A percentile compares a stretch with the other conserved stretches of the same genome.
phyloP scores from a whole-genome alignment of 306 rosid genomes.

The Begonia peltatifolia region DNA sequence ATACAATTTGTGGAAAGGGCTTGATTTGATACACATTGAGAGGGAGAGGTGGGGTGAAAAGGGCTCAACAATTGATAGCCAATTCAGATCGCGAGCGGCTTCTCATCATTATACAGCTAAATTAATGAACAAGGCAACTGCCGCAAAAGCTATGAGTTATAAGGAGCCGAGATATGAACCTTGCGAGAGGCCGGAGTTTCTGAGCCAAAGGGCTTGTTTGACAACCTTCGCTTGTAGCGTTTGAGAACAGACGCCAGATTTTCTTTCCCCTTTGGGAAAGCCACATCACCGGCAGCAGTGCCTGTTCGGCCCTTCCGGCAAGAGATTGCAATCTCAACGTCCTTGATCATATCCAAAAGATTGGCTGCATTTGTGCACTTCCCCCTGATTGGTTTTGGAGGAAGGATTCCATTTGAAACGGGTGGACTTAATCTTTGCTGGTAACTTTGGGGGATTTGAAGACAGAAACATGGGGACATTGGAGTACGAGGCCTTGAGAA shows the following conservation, averaged over 20 bases:
- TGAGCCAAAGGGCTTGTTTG: constrained; percentile 39
- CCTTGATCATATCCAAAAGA: constrained; percentile 62
- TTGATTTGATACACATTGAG: no score
- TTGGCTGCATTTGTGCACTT: constrained; percentile 56
- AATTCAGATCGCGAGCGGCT: constrained; percentile 20
- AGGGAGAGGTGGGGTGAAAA: no score
- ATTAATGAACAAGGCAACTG: background rate
- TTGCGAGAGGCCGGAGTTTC: constrained; percentile 33
- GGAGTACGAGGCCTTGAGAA: constrained; percentile 70
- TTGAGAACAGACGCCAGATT: constrained; percentile 87
- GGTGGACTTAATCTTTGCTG: constrained; percentile 62
- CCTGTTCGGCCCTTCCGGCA: constrained; percentile 81
- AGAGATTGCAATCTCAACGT: constrained; percentile 71
- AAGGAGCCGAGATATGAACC: constrained; percentile 28
- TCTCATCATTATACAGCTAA: constrained; percentile 25
- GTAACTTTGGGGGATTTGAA: constrained; percentile 40
- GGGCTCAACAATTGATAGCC: no score
- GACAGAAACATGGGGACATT: constrained; percentile 78
- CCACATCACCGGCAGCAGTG: constrained; percentile 92
- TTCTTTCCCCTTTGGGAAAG: constrained; percentile 88
- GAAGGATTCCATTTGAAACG: constrained; percentile 62
- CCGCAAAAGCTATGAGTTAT: constrained; percentile 25
- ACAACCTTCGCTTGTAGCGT: constrained; percentile 74
- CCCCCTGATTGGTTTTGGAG: constrained; percentile 75
- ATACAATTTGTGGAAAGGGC: no score